These are phyloP conservation scores for Fusarium sp. DNA, from an alignment of 2,329 filamentous ascomycete genomes.

Conservation along the genomic window DNA sequence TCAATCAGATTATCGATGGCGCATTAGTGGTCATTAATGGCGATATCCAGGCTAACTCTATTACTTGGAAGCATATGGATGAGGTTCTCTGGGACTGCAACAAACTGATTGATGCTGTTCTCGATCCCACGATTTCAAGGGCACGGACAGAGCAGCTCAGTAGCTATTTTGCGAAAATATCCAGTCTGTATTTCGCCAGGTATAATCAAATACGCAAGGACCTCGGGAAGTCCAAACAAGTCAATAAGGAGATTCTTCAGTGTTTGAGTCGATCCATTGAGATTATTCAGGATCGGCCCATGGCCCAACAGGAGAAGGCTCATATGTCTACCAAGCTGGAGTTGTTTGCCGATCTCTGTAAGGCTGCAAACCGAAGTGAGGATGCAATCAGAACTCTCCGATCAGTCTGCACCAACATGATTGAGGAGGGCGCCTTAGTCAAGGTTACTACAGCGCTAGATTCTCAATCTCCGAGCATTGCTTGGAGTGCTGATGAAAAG, in stretches of 20 bases:
- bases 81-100: slow-evolving; percentile 66
- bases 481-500: slow-evolving; percentile 64
- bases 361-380: slow-evolving; percentile 59
- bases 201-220: slow-evolving; percentile 62
- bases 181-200: slow-evolving; percentile 75
- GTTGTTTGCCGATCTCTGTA: slow-evolving; percentile 69
- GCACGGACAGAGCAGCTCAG: slow-evolving; percentile 46
- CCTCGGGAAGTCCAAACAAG: slow-evolving; percentile 48
- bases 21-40: slow-evolving; percentile 65
- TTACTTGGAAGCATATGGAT: slow-evolving; percentile 66
- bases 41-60: slow-evolving; percentile 57
- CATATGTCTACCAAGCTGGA: slow-evolving; percentile 73
- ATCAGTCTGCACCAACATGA: slow-evolving; percentile 68
- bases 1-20: slow-evolving; percentile 68
- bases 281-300: slow-evolving; percentile 63
- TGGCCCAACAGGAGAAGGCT: slow-evolving; percentile 66
- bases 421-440: slow-evolving; percentile 66
- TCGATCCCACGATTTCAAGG: slow-evolving; percentile 48
- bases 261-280: slow-evolving; percentile 72
- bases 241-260: slow-evolving; percentile 57
- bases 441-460: slow-evolving; percentile 61
- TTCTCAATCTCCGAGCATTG: slow-evolving; percentile 58
- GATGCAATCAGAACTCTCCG: slow-evolving; percentile 68
- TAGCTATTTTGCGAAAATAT: slow-evolving; percentile 72
- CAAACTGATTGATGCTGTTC: slow-evolving; percentile 62